Base-by-base conservation (phyloP, 2,329 filamentous ascomycete species). In the Plenodomus tracheiphilus region DNA sequence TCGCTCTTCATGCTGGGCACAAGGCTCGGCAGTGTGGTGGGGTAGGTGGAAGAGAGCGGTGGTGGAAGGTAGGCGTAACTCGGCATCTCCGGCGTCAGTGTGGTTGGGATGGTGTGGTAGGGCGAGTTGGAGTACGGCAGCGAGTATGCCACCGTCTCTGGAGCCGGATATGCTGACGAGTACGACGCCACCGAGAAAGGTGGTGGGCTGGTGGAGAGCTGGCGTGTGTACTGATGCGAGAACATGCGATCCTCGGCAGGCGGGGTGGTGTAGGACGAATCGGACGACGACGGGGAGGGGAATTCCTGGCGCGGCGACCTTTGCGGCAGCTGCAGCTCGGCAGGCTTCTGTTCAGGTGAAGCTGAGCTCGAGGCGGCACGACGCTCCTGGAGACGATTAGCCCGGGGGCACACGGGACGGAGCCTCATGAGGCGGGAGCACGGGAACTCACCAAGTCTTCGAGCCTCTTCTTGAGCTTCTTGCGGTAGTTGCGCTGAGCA, bases 401-500 rank as follows among this genome's bases (percentile, higher is more conserved):
- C 43, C 56, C 41, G 43, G 22, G 16, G 41, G 47, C 43, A 58
- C 41, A 43, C 22, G 16, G 41, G 47, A 46, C 48, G 45, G 53
- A 51, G 51, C 21, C 22, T 47, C 53, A 49, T 47, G 43, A 56
- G 42, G 20, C 22, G 42, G 42, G 40, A 46, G 35, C 43, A 46
- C 45, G 47, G 35, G 28, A 47, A 65, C 61, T 55, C 41, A 63
- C 60, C 62, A 93, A 82, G 69, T 93, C 89, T 79, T 93, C 88
- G 69, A 94, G 80, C 66, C 89, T 86, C 79, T 87, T 88, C 87
- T 94, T 93, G 64, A 93, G 86, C 85, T 93, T 93, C 85, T 93
- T 93, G 82, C 89, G 91, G 79, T 97, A 97, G 79, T 96, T 96
- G 67, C 92, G 87, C 77, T 97, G 93, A 61, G 93, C 93, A 81